These are phyloP conservation scores for Alternaria solani DNA, from an alignment of 2,329 filamentous ascomycete species.

Conservation along the genomic window DNA sequence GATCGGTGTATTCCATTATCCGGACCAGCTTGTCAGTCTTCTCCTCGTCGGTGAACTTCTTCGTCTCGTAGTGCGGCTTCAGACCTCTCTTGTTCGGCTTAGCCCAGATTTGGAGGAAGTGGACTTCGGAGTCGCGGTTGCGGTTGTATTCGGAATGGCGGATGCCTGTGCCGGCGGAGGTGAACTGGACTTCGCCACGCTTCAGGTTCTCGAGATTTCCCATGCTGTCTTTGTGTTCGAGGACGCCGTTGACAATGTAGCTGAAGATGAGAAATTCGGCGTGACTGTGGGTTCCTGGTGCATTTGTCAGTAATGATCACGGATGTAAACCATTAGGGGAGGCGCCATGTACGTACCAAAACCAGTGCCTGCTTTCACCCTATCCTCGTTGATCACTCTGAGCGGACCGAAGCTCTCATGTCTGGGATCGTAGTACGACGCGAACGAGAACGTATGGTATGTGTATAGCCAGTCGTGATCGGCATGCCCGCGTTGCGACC, in stretches of 20 bases:
- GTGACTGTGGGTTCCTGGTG: slow-evolving; percentile 74
- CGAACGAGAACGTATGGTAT: slow-evolving; percentile 88
- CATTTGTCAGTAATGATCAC: not conserved
- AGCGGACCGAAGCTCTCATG: slow-evolving; percentile 77
- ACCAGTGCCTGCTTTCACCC: slow-evolving; percentile 74
- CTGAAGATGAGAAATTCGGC: slow-evolving; percentile 89
- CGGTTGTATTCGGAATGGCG: slow-evolving; percentile 86
- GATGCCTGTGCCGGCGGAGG: slow-evolving; percentile 81
- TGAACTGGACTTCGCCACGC: slow-evolving; percentile 88
- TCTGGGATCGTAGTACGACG: slow-evolving; percentile 71
- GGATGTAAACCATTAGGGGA: not conserved
- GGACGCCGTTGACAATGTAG: slow-evolving; percentile 84
- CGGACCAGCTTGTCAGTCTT: slow-evolving; percentile 76
- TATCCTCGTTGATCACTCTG: slow-evolving; percentile 88
- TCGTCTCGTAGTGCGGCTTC: slow-evolving; percentile 78
- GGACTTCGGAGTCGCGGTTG: slow-evolving; percentile 72
- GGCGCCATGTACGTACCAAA: slow-evolving; percentile 61
- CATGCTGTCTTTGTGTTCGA: slow-evolving; percentile 89
- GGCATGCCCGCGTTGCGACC: slow-evolving; percentile 74
- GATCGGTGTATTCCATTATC: slow-evolving; percentile 77
- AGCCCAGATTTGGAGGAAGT: slow-evolving; percentile 91
- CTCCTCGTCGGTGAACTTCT: slow-evolving; percentile 73
- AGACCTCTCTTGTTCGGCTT: slow-evolving; percentile 78
- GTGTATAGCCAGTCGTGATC: slow-evolving; percentile 89
- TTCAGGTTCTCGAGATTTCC: slow-evolving; percentile 73